Conservation (phyloP, 371 early-diverging fungal species). For the Circinella umbellata region DNA sequence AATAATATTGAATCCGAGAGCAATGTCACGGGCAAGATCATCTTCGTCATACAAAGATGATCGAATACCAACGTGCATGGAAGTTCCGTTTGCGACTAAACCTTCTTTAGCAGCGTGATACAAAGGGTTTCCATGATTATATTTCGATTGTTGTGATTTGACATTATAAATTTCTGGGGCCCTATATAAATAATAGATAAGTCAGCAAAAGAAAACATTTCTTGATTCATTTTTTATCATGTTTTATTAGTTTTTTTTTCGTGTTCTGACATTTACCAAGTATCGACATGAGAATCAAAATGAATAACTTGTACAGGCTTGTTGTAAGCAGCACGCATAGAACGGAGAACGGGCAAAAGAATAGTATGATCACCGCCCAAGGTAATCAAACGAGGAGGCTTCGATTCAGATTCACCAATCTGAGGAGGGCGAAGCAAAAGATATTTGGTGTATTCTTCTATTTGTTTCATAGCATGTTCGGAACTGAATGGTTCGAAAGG, state of each 20-base stretch:
- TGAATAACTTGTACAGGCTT: conserved; percentile 52
- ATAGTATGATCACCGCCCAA: conserved; percentile 56
- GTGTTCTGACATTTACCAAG: conserved; percentile 25
- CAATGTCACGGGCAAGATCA: conserved; percentile 44
- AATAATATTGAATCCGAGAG: conserved; percentile 49
- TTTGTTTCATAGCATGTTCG: conserved; percentile 50
- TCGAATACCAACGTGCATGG: conserved; percentile 59
- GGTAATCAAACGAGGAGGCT: conserved; percentile 44
- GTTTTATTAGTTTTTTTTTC: no score
- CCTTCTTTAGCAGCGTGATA: conserved; percentile 60
- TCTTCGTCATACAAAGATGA: conserved; percentile 42
- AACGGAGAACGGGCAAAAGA: conserved; percentile 45
- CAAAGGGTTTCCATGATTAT: conserved; percentile 50
- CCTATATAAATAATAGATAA: conserved; percentile 2
- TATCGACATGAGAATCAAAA: conserved; percentile 58
- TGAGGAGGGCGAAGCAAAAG: conserved; percentile 39
- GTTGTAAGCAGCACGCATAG: conserved; percentile 40
- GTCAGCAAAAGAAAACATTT: not conserved
- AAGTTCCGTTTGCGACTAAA: conserved; percentile 48
- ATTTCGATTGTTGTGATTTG: conserved; percentile 37
- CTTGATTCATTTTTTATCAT: no score
- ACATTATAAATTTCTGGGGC: conserved; percentile 48
- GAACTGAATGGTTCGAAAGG: conserved; percentile 52
- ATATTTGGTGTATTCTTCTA: conserved; percentile 39
- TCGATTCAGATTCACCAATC: conserved; percentile 14